Evolutionary conservation across 2,329 filamentous ascomycete species (phyloP).

Genomic region (Sporothrix dimorphospora): DNA sequence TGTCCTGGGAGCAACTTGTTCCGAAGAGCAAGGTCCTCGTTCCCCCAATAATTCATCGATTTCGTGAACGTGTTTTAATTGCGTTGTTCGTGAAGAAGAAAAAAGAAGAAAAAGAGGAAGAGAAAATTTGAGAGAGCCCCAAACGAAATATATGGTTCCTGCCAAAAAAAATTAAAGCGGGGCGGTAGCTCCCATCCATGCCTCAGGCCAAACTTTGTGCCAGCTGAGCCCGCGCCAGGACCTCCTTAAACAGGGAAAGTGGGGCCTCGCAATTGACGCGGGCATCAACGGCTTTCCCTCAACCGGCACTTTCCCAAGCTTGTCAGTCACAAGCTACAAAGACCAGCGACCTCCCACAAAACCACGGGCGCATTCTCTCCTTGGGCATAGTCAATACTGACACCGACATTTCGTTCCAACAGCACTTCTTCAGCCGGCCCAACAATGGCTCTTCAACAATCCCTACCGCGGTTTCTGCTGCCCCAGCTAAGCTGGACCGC

Average conservation of each 20-base stretch:
- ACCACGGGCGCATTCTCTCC: neutral
- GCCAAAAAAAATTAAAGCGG: neutral
- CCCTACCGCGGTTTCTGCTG: slow-evolving; percentile 57
- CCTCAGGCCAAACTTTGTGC: slow-evolving; percentile 16
- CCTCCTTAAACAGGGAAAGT: slow-evolving; percentile 22
- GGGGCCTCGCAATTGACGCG: slow-evolving; percentile 22
- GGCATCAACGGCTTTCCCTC: slow-evolving; percentile 25
- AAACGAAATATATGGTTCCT: slow-evolving; percentile 25
- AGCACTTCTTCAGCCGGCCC: slow-evolving; percentile 38
- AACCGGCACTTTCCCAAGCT: neutral
- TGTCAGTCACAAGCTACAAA: slow-evolving; percentile 12
- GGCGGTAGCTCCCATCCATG: neutral
- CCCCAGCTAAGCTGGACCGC: slow-evolving; percentile 59
- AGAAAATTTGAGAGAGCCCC: slow-evolving; percentile 20
- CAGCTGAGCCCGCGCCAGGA: neutral
- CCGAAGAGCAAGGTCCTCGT: slow-evolving; percentile 39
- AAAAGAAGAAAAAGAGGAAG: slow-evolving; percentile 37
- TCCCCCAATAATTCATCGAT: slow-evolving; percentile 43
- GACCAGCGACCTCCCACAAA: neutral
- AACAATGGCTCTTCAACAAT: slow-evolving; percentile 42
- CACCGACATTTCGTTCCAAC: neutral
- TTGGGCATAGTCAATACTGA: neutral
- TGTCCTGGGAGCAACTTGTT: slow-evolving; percentile 46
- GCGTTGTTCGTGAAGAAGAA: slow-evolving; percentile 52
- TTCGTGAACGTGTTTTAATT: slow-evolving; percentile 53